Evolutionary conservation across 176 grass and related monocot species (phyloP).

Genomic region (Stipa capillata): DNA sequence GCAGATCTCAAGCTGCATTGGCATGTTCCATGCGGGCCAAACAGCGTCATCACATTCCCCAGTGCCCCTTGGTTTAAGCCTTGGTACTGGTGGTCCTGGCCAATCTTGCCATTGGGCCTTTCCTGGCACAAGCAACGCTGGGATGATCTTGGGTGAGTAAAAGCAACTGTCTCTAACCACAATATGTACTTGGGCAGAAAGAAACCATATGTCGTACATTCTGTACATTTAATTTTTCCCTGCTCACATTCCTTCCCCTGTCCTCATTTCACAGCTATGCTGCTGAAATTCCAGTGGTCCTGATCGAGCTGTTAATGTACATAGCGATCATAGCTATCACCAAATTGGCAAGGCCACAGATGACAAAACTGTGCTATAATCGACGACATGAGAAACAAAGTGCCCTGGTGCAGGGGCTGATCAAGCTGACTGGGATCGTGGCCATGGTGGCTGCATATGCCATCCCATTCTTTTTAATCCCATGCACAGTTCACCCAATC

Average conservation of each 20-base stretch:
- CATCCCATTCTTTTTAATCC: conserved; percentile 88
- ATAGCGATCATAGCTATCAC: conserved; percentile 51
- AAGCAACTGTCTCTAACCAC: not conserved
- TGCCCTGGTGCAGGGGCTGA: conserved; percentile 46
- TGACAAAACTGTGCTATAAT: conserved; percentile 71
- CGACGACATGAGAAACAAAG: conserved; percentile 64
- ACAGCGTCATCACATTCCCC: conserved; percentile 95
- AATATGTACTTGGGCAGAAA: too few species aligned
- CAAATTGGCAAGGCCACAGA: conserved; percentile 55
- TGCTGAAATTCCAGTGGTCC: conserved; percentile 65
- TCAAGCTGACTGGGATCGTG: conserved; percentile 51
- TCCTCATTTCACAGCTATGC: conserved; percentile 52
- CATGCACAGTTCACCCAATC: conserved; percentile 75
- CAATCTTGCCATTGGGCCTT: conserved; percentile 82
- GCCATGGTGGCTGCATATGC: conserved; percentile 51
- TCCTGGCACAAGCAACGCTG: conserved; percentile 94
- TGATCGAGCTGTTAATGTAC: conserved; percentile 68
- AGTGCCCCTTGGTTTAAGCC: conserved; percentile 96
- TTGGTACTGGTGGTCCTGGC: conserved; percentile 99
- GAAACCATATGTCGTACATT: not conserved
- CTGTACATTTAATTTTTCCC: conserved; percentile 6
- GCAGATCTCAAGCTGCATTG: conserved; percentile 90
- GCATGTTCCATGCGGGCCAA: conserved; percentile 90
- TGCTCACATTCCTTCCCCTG: conserved; percentile 4
- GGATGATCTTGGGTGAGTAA: conserved; percentile 74